Percentiles rank a stretch among this genome's conserved stretches.
phyloP scores from a whole-genome alignment of 2,329 filamentous ascomycete species.

The Aspergillus candidus region DNA sequence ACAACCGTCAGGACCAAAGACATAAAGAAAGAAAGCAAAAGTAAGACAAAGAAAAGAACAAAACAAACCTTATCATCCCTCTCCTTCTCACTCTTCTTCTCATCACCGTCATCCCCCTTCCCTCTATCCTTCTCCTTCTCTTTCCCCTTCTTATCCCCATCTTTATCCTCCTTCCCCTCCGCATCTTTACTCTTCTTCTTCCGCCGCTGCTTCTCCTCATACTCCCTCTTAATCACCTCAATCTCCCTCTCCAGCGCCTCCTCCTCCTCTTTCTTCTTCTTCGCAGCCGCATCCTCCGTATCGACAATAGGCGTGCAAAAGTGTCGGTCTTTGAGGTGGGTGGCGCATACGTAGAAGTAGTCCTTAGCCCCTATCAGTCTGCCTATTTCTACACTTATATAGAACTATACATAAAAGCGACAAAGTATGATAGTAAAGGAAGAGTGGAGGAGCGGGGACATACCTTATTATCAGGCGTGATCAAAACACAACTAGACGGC shows the following conservation, averaged over 20 bases:
- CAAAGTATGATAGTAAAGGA: background rate
- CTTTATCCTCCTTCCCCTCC: slow-evolving; percentile 40
- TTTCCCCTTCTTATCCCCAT: slow-evolving; percentile 30
- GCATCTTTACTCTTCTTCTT: slow-evolving; percentile 55
- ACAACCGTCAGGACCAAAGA: slow-evolving; percentile 1
- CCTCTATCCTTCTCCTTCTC: slow-evolving; percentile 42
- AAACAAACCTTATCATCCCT: slow-evolving; percentile 49
- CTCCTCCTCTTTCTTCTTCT: slow-evolving; percentile 40
- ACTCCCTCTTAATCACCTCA: slow-evolving; percentile 47
- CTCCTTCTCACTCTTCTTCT: slow-evolving; percentile 39
- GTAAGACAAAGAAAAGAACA: slow-evolving; percentile 1
- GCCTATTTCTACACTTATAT: background rate
- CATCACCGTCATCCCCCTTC: slow-evolving; percentile 42
- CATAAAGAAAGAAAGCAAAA: slow-evolving; percentile 4
- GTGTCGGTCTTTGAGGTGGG: slow-evolving; percentile 73
- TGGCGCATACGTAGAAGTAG: slow-evolving; percentile 84
- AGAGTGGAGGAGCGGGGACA: background rate
- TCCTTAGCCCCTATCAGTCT: slow-evolving; percentile 46
- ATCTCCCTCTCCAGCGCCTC: slow-evolving; percentile 42
- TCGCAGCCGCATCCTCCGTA: slow-evolving; percentile 37
- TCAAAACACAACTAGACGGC: slow-evolving; percentile 76
- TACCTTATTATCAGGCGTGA: slow-evolving; percentile 85
- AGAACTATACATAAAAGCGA: background rate
- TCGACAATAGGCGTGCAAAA: slow-evolving; percentile 62
- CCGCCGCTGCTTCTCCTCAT: slow-evolving; percentile 69